Percentiles rank a stretch among this genome's conserved stretches.
Evolutionary conservation across 345 rosid genomes (phyloP).

Genomic region (Salix arbutifolia): DNA sequence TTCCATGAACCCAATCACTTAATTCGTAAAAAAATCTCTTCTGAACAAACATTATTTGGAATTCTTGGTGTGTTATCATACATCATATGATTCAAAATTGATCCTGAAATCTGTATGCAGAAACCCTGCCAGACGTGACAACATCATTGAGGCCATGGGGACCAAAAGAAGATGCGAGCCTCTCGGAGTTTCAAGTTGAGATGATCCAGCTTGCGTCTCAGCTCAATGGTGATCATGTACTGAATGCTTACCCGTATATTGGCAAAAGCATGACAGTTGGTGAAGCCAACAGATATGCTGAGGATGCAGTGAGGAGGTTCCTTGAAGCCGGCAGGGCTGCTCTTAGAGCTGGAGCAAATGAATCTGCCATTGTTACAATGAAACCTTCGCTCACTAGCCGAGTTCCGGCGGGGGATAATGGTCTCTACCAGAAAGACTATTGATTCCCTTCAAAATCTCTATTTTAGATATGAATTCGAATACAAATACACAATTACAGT

Average conservation of each 20-base stretch:
- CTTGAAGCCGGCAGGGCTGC: slow-evolving; percentile 92
- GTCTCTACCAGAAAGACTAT: slow-evolving; percentile 7
- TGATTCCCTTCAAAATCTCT: slow-evolving; percentile 5
- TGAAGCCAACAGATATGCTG: slow-evolving; percentile 78
- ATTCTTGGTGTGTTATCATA: not conserved
- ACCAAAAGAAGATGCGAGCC: slow-evolving; percentile 65
- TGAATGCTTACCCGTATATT: slow-evolving; percentile 73
- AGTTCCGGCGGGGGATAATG: slow-evolving; percentile 9
- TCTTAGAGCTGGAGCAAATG: slow-evolving; percentile 88
- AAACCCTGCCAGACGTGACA: slow-evolving; percentile 66
- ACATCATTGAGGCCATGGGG: slow-evolving; percentile 62
- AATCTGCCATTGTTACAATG: slow-evolving; percentile 83
- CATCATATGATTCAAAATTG: slow-evolving; percentile 4
- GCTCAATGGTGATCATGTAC: slow-evolving; percentile 80
- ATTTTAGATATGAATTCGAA: not conserved
- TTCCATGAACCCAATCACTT: not conserved
- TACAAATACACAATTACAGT: not conserved
- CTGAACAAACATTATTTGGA: not conserved
- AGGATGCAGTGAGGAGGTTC: slow-evolving; percentile 85
- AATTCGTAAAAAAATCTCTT: not conserved
- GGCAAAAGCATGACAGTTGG: slow-evolving; percentile 85
- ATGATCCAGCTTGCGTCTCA: slow-evolving; percentile 96
- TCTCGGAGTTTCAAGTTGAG: slow-evolving; percentile 91
- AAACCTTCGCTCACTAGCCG: slow-evolving; percentile 81
- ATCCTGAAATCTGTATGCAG: slow-evolving; percentile 38